Percentiles rank a stretch among this genome's conserved stretches.
Conservation (phyloP, 164 flowering plant genomes). For the Kalanchoe fedtschenkoi region DNA sequence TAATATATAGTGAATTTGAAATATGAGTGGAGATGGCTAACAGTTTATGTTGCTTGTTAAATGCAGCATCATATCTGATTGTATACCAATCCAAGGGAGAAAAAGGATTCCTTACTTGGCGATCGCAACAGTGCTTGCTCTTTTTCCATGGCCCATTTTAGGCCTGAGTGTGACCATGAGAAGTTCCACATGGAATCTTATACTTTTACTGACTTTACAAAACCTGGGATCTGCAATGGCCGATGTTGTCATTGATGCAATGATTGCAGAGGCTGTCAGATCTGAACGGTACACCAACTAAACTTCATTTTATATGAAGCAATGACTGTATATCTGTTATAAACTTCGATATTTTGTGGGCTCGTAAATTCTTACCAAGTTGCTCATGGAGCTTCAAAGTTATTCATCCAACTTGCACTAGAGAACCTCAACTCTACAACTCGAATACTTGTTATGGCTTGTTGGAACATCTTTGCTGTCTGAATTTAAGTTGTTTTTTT, state of each 20-base stretch:
- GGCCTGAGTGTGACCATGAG: slow-evolving; percentile 42
- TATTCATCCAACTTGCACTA: neutral
- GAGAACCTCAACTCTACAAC: neutral
- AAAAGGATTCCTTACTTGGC: slow-evolving; percentile 73
- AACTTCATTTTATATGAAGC: neutral
- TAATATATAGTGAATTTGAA: neutral
- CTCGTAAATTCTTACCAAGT: neutral
- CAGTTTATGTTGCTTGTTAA: neutral
- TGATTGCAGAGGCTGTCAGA: slow-evolving; percentile 91
- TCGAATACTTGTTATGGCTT: neutral
- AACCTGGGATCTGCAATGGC: slow-evolving; percentile 92
- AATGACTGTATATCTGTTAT: neutral
- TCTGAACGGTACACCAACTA: slow-evolving; percentile 39
- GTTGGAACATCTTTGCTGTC: neutral
- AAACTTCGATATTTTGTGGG: neutral
- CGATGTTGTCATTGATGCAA: slow-evolving; percentile 93
- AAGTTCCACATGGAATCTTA: slow-evolving; percentile 44
- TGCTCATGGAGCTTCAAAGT: neutral
- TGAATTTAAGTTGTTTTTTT: slow-evolving; percentile 4
- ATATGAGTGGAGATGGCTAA: neutral
- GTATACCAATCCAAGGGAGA: slow-evolving; percentile 77
- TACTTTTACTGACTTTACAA: slow-evolving; percentile 59
- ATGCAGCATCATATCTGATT: slow-evolving; percentile 80
- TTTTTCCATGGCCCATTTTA: slow-evolving; percentile 72
- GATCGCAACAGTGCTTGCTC: slow-evolving; percentile 60